Evolutionary conservation across 495 filamentous ascomycete species (phyloP), one percentile per base, ranked within the genome.

Genomic region (Trichoderma gamsii): DNA sequence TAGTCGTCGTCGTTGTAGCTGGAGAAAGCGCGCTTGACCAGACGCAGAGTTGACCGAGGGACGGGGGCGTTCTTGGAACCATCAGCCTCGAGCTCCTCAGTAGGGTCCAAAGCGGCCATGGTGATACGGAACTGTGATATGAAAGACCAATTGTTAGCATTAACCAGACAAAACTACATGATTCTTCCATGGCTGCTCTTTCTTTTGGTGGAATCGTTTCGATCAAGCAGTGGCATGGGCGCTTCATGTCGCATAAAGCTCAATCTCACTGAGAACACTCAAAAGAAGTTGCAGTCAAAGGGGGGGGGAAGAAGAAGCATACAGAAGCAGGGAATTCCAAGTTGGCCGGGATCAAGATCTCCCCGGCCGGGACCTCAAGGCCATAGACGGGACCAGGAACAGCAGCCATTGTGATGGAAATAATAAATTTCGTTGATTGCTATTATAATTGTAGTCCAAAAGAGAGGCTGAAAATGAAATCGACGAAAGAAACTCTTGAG

Each of bases 21-120:
- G 25, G 77, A 73, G 29, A 79, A 78, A 72, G 84, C 83, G 72
- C 84, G 82, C 76, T 92, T 93, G 74, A 97, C 82, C 69, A 99
- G 83, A 81, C 93, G 97, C 73, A 99, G 82, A 59, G 95, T 99
- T 46, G 95, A 88, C 73, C 93, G 88, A 63, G 88, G 84, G 52
- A 86, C 75, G 65, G 80, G 84, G 61, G 87, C 80, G 67, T 87
- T 87, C 69, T 82, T 80, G 44, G 84, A 84, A 44, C 86, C 83
- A 67, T 88, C 85, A 66, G 84, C 84, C 69, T 90, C 86, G 49
- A 90, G 87, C 63, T 80, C 82, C 70, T 90, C 90, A 73, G 86
- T 90, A 43, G 95, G 95, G 76, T 99, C 93, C 73, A 99, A 88
- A 72, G 95, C 95, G 73, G 96, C 95, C 95, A 99, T 99, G 73